Conservation (phyloP, 495 filamentous ascomycete genomes). For the Lineolata rhizophorae region DNA sequence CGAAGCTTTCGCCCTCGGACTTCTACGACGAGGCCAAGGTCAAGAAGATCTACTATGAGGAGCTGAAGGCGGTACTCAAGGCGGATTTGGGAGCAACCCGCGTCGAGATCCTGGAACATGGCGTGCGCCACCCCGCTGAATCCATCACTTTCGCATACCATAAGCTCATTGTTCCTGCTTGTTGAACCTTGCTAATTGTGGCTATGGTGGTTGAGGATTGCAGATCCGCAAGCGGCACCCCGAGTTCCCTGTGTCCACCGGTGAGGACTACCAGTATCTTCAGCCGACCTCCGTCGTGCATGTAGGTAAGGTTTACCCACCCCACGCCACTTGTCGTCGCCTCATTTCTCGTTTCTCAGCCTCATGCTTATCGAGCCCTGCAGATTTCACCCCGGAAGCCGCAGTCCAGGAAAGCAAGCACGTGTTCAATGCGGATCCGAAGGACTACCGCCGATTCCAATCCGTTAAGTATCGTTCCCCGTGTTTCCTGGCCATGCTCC, state of each 20-base stretch:
- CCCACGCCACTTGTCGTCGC: no score
- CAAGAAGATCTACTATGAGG: constrained; percentile 2
- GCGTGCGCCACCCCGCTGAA: neutral
- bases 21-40: constrained; percentile 3
- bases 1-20: constrained; percentile 1
- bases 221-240: constrained; percentile 3
- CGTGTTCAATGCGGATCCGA: neutral
- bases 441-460: neutral
- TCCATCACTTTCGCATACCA: neutral
- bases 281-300: constrained; percentile 4
- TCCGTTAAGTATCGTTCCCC: neutral
- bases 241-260: constrained; percentile 3
- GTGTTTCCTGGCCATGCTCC: no score
- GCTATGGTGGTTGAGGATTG: no score
- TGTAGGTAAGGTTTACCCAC: constrained; percentile 1
- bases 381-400: neutral
- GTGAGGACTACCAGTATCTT: constrained; percentile 3
- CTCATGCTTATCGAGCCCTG: no score
- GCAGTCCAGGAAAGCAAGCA: neutral
- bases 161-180: neutral
- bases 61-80: constrained; percentile 1
- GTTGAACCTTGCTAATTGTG: neutral
- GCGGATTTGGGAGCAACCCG: neutral
- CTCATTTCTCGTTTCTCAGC: no score
- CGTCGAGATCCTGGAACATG: constrained; percentile 4